Evolutionary conservation across 306 rosid species (phyloP), one percentile per base, ranked within the genome.

Genomic region (Prosopis cineraria): DNA sequence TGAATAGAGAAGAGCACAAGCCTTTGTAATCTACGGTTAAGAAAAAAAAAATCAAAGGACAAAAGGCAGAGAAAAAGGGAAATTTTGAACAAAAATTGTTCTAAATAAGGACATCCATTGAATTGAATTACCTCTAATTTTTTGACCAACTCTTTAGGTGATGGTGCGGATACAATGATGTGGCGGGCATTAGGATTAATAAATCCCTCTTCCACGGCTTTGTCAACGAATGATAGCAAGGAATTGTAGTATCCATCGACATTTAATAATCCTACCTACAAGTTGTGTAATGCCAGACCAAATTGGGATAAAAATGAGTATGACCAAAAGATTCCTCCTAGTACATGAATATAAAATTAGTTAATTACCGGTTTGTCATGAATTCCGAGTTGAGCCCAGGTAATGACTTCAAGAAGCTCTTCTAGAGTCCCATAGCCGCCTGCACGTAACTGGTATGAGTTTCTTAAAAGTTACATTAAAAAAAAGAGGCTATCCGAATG

Each of bases 351-450:
- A 60, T 12, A 48, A 50, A 62, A 34, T 70, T 34, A 78, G 39
- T 19, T 77, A 65, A 76, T 77, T 84, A 95, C 99, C 78, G 98
- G 99, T 78, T 95, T 95, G 80, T 95, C 99, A 71, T 95, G 99
- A 82, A 95, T 95, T 60, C 99, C 98, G 80, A 95, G 98, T 71
- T 95, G 98, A 67, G 99, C 99, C 99, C 99, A 95, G 10, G 99
- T 93, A 84, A 95, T 95, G 53, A 91, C 99, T 85, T 93, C 97
- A 82, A 95, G 99, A 29, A 95, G 89, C 84, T 95, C 98, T 88
- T 95, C 99, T 77, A 95, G 80, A 52, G 99, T 95, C 63, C 99
- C 98, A 82, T 95, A 93, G 30, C 99, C 99, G 8, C 98, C 99
- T 95, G 86, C 73, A 80, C 40, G 43, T 76, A 79, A 70, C 75